phyloP scores from a whole-genome alignment of 179 eudicot species.

The Gypsophila paniculata region DNA sequence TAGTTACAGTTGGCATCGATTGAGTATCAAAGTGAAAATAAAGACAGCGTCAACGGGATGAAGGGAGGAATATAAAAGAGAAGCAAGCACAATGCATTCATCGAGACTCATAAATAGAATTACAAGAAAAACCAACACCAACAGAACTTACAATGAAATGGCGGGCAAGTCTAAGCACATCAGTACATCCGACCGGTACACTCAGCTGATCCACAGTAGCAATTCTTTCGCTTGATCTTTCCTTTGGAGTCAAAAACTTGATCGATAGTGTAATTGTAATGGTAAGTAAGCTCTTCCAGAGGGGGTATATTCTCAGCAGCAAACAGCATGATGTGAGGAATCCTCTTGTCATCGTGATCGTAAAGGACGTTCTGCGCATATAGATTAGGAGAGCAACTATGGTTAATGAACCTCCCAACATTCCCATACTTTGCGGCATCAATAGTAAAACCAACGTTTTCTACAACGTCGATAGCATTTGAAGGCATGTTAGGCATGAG shows the following conservation, averaged over 20 bases:
- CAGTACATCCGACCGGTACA: slow-evolving; percentile 75
- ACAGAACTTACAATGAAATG: slow-evolving; percentile 22
- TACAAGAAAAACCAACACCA: not conserved
- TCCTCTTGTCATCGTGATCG: slow-evolving; percentile 60
- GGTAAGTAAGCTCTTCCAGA: slow-evolving; percentile 60
- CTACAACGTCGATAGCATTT: slow-evolving; percentile 26
- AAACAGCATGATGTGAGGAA: slow-evolving; percentile 82
- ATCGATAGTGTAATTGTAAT: slow-evolving; percentile 59
- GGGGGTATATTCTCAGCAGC: slow-evolving; percentile 75
- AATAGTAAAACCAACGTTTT: slow-evolving; percentile 58
- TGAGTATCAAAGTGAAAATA: no score
- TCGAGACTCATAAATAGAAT: not conserved
- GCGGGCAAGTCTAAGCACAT: slow-evolving; percentile 11
- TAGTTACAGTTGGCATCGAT: no score
- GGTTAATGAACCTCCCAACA: slow-evolving; percentile 74
- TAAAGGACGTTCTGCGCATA: slow-evolving; percentile 77
- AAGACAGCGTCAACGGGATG: no score
- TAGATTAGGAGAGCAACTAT: slow-evolving; percentile 77
- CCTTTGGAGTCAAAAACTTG: slow-evolving; percentile 55
- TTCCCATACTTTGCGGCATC: slow-evolving; percentile 65
- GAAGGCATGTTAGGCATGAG: slow-evolving; percentile 27
- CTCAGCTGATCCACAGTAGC: slow-evolving; percentile 63
- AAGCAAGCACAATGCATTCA: no score
- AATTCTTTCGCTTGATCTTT: slow-evolving; percentile 55
- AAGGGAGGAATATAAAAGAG: not conserved